Conservation (phyloP, 257 asterid species). For the Plectranthus barbatus region DNA sequence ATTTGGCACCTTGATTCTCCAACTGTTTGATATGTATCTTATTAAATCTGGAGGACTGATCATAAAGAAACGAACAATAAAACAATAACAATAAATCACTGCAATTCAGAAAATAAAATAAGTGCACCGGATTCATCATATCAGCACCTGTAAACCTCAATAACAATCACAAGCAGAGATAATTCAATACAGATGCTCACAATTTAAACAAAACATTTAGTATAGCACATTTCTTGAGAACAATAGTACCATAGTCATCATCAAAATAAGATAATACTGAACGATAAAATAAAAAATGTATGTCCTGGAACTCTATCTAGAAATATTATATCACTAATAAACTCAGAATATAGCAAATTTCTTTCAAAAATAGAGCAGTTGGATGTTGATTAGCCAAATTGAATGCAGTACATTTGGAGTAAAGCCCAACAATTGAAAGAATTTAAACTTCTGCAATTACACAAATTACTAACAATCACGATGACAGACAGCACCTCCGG, state of each 20-base stretch:
- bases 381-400: not conserved
- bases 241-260: not conserved
- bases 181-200: not conserved
- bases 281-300: not conserved
- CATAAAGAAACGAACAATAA: not conserved
- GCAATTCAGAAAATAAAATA: not conserved
- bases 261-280: not conserved
- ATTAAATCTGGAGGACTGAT: slow-evolving; percentile 1
- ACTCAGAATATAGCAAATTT: not conserved
- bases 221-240: not conserved
- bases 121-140: not conserved
- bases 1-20: slow-evolving; percentile 1
- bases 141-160: not conserved
- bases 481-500: not conserved
- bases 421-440: not conserved
- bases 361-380: not conserved
- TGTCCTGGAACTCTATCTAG: not conserved
- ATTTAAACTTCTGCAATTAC: not conserved
- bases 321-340: not conserved
- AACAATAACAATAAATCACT: not conserved
- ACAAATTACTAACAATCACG: not conserved
- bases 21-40: not conserved
- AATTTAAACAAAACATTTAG: not conserved
- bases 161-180: not conserved
- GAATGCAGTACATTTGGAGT: not conserved